A percentile compares a stretch with the other conserved stretches of the same genome.
Evolutionary conservation across 257 asterid genomes (phyloP).

Genomic region (Phtheirospermum japonicum): DNA sequence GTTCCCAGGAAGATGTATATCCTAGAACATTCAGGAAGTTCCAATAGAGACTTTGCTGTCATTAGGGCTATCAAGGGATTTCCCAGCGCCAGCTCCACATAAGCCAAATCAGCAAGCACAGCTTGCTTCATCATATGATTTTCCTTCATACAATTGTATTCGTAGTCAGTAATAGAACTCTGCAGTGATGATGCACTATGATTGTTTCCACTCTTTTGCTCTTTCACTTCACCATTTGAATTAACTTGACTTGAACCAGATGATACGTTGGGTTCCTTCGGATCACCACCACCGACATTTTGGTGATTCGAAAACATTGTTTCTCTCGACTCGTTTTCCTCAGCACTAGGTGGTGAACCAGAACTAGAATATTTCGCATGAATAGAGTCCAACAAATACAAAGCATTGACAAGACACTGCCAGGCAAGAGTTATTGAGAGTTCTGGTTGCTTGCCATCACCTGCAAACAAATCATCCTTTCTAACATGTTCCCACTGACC

Average conservation of each 20-base stretch:
- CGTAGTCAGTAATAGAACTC: slow-evolving; percentile 52
- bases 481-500: slow-evolving; percentile 33
- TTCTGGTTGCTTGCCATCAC: slow-evolving; percentile 39
- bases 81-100: slow-evolving; percentile 64
- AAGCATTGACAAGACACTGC: slow-evolving; percentile 68
- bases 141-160: slow-evolving; percentile 52
- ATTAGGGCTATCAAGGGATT: slow-evolving; percentile 65
- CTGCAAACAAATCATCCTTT: slow-evolving; percentile 32
- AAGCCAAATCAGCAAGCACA: slow-evolving; percentile 69
- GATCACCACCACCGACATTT: slow-evolving; percentile 30
- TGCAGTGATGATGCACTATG: slow-evolving; percentile 45
- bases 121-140: slow-evolving; percentile 66
- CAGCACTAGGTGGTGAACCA: slow-evolving; percentile 31
- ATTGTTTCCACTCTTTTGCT: slow-evolving; percentile 55
- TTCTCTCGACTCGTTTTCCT: slow-evolving; percentile 51
- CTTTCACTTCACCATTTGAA: slow-evolving; percentile 71
- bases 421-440: slow-evolving; percentile 66
- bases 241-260: slow-evolving; percentile 39
- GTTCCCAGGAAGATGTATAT: slow-evolving; percentile 58
- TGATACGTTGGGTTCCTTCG: slow-evolving; percentile 35
- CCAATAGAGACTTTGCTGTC: slow-evolving; percentile 55
- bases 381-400: slow-evolving; percentile 52
- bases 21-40: slow-evolving; percentile 49
- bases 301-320: slow-evolving; percentile 25
- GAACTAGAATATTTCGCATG: slow-evolving; percentile 42